These are phyloP conservation scores for Dionaea muscipula DNA, from an alignment of 179 eudicot species.

Conservation along the genomic window DNA sequence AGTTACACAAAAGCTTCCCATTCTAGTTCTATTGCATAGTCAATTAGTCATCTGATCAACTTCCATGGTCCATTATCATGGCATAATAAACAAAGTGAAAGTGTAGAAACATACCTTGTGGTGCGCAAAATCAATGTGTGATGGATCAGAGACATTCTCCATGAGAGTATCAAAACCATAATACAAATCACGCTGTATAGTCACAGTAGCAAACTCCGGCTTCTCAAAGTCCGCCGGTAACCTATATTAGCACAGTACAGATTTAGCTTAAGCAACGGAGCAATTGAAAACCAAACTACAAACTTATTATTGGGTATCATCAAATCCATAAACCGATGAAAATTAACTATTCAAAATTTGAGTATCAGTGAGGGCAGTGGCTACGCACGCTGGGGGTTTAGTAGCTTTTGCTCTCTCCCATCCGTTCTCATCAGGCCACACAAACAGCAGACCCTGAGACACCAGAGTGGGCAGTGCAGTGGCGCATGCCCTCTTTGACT, in stretches of 20 bases:
- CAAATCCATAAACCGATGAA: slow-evolving; percentile 1
- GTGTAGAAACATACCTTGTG: slow-evolving; percentile 52
- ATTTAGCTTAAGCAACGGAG: too few relatives aligned
- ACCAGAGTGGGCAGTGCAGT: slow-evolving; percentile 77
- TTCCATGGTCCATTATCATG: too few relatives aligned
- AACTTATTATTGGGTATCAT: not conserved
- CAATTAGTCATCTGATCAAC: too few relatives aligned
- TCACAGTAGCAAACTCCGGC: slow-evolving; percentile 85
- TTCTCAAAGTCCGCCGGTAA: slow-evolving; percentile 89
- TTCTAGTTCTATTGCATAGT: too few relatives aligned
- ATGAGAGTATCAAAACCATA: slow-evolving; percentile 94
- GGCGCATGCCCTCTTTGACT: slow-evolving; percentile 76
- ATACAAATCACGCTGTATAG: slow-evolving; percentile 87
- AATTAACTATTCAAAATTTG: not conserved
- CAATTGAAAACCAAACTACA: not conserved
- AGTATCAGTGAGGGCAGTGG: not conserved
- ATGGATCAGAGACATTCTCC: slow-evolving; percentile 99
- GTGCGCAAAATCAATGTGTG: slow-evolving; percentile 97
- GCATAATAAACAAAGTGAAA: too few relatives aligned
- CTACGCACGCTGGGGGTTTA: slow-evolving; percentile 55
- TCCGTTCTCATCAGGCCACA: slow-evolving; percentile 98
- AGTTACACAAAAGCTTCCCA: too few relatives aligned
- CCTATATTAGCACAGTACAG: slow-evolving; percentile 25
- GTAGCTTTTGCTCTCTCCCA: slow-evolving; percentile 70
- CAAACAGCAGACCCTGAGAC: slow-evolving; percentile 93